These are phyloP conservation scores for Helicostylum pulchrum DNA, from an alignment of 192 early-diverging fungal genomes.

Conservation along the genomic window DNA sequence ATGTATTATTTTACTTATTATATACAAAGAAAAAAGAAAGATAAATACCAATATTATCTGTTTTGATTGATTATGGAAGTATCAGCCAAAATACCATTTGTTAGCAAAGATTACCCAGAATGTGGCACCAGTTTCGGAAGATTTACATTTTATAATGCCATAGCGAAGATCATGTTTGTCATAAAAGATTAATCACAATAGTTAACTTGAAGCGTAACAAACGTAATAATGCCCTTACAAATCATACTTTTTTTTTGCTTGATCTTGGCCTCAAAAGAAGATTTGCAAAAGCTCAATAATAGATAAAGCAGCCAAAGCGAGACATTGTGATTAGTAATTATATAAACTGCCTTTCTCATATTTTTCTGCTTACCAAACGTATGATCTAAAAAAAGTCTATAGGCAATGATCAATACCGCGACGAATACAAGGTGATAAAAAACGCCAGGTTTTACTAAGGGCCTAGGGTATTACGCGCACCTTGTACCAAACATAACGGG, in stretches of 20 bases:
- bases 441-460: constrained; percentile 16
- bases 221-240: constrained; percentile 5
- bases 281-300: constrained; percentile 5
- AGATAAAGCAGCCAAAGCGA: neutral
- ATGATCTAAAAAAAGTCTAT: constrained; percentile 13
- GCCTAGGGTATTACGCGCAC: constrained; percentile 16
- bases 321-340: constrained; percentile 5
- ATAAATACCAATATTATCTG: no score
- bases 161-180: constrained; percentile 11
- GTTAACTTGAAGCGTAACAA: constrained; percentile 4
- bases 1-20: neutral
- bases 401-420: constrained; percentile 8
- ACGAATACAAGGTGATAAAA: constrained; percentile 13
- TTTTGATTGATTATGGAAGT: constrained; percentile 9
- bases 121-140: constrained; percentile 1
- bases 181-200: constrained; percentile 12
- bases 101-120: constrained; percentile 9
- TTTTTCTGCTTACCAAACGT: constrained; percentile 16
- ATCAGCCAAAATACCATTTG: constrained; percentile 9
- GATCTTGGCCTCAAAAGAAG: constrained; percentile 11
- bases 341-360: constrained; percentile 12
- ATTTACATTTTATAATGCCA: constrained; percentile 7
- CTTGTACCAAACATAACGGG: constrained; percentile 16
- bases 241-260: neutral
- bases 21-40: neutral